Conservation (phyloP, 495 filamentous ascomycete species). For the Tuber magnatum region DNA sequence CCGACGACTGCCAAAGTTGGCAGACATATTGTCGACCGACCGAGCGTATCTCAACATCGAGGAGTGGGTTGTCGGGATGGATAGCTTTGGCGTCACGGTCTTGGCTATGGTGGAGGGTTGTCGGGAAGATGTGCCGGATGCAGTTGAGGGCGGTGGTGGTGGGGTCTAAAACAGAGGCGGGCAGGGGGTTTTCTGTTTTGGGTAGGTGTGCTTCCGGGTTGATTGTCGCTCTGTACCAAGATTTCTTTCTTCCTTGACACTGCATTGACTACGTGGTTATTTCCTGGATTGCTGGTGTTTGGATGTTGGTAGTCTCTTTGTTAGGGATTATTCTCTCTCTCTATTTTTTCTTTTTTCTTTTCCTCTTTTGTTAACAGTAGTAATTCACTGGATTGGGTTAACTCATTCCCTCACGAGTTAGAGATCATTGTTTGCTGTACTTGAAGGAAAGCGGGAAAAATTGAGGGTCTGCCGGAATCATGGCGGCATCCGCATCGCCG, state of each 20-base stretch:
- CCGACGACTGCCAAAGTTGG: slow-evolving; percentile 21
- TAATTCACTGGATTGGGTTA: not conserved
- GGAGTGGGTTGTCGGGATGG: slow-evolving; percentile 36
- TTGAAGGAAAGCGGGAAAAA: not conserved
- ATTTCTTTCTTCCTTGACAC: not conserved
- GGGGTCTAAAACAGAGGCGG: not conserved
- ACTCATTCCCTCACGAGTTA: not conserved
- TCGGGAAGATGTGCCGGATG: not conserved
- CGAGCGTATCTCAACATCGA: slow-evolving; percentile 10
- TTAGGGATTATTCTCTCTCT: not conserved
- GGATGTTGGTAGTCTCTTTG: not conserved
- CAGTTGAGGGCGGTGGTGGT: not conserved
- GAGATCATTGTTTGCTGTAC: not conserved
- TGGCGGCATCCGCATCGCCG: not conserved
- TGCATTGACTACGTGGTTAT: not conserved
- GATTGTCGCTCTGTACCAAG: not conserved
- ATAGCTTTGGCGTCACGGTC: slow-evolving; percentile 29
- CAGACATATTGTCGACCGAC: slow-evolving; percentile 12
- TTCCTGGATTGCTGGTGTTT: not conserved
- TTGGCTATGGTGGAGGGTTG: slow-evolving; percentile 27
- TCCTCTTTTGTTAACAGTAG: not conserved
- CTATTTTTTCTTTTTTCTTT: not conserved
- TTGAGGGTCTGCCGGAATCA: not conserved
- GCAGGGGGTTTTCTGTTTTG: not conserved
- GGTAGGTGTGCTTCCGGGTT: not conserved